Base-by-base conservation (phyloP, 345 rosid genomes). In the Euphorbia peplus region DNA sequence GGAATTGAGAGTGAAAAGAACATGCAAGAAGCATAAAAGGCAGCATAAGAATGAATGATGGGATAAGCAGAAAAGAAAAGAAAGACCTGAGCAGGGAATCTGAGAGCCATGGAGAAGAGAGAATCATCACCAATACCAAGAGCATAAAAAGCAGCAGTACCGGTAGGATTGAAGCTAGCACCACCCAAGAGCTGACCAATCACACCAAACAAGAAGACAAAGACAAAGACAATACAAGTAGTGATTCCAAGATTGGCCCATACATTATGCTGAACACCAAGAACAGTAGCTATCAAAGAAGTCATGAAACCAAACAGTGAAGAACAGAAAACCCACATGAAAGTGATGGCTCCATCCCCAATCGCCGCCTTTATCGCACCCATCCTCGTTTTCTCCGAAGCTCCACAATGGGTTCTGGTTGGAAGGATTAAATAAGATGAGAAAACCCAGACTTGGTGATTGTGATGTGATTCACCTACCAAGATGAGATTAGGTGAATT, bases 161-260 rank as follows among this genome's bases (percentile, higher is more conserved):
- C 96, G 4, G 91, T 86, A 46, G 99, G 98, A 68, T 92, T 95
- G 63, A 90, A 95, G 78, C 91, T 87, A 70, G 99, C 99, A 1
- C 99, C 99, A 55, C 99, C 97, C 14, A 95, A 83, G 46, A 71
- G 64, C 0, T 19, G 81, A 39, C 79, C 97, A 26, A 95, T 83
- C 30, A 86, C 67, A 18, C 60, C 75, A 55, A 92, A 92, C 52
- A 86, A 35, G 51, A 86, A 83, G 48, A 90, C 84, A 67, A 87
- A 91, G 60, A 82, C 77, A 35, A 88, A 95, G 64, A 95, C 71
- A 6, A 92, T 71, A n/a, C 70, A 22, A 10, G 86, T 88, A 58
- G 84, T 72, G 46, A 92, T 85, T 67, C 81, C 70, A 55, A 80
- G 4, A 55, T 85, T 73, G 4, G 86, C 87, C 82, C 92, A 85